Percentiles rank a stretch among this genome's conserved stretches.
Evolutionary conservation across 2,329 filamentous ascomycete genomes (phyloP).

Genomic region (Fusarium sambucinum): DNA sequence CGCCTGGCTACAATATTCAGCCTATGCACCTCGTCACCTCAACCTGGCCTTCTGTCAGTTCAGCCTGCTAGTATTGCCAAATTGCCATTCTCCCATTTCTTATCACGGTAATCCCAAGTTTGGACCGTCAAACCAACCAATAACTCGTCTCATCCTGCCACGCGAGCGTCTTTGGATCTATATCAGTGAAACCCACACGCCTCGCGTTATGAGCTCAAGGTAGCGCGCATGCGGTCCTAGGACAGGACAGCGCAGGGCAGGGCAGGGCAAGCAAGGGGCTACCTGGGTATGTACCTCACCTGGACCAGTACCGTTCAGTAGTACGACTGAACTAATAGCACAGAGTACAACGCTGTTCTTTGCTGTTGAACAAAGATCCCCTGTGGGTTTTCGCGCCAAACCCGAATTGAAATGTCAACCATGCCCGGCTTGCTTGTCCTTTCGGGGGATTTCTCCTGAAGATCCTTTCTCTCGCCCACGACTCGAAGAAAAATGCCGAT

Average conservation of each 20-base stretch:
- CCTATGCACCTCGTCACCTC: constrained; percentile 20
- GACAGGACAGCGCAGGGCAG: background rate
- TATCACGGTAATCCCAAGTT: constrained; percentile 1
- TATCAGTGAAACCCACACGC: constrained; percentile 12
- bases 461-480: constrained; percentile 21
- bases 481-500: constrained; percentile 23
- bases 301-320: background rate
- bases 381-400: constrained; percentile 13
- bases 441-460: constrained; percentile 19
- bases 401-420: constrained; percentile 4
- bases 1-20: constrained; percentile 11
- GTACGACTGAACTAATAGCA: background rate
- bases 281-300: background rate
- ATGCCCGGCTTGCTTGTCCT: constrained; percentile 18
- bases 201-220: constrained; percentile 4
- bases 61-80: background rate
- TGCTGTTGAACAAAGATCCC: constrained; percentile 8
- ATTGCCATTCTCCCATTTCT: constrained; percentile 15
- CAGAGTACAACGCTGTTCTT: background rate
- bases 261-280: background rate
- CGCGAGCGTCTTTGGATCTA: constrained; percentile 7
- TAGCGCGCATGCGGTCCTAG: constrained; percentile 1
- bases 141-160: constrained; percentile 2
- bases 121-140: constrained; percentile 7
- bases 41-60: background rate